phyloP scores from a whole-genome alignment of 2,329 filamentous ascomycete genomes.

The Colletotrichum musicola region DNA sequence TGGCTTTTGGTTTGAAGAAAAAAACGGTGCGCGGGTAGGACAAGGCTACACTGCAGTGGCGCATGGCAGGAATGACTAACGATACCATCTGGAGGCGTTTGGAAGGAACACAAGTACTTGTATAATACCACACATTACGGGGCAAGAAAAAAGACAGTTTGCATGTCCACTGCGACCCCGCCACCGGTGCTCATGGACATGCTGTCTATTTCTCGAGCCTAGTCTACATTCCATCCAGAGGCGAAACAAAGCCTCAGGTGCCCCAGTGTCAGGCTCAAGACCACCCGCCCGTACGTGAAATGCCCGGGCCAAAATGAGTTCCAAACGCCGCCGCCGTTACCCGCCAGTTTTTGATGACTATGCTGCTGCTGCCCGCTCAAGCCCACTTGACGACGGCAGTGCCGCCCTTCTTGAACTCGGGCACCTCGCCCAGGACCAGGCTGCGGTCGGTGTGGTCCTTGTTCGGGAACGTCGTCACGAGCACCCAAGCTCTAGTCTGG shows the following conservation, averaged over 20 bases:
- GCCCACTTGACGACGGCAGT: constrained; percentile 74
- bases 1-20: constrained; percentile 1
- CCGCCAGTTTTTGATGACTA: constrained; percentile 9
- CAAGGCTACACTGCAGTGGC: constrained; percentile 12
- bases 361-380: constrained; percentile 8
- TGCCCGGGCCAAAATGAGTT: constrained; percentile 16
- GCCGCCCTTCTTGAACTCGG: constrained; percentile 75
- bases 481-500: constrained; percentile 73
- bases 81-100: constrained; percentile 39
- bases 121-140: background rate
- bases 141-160: background rate
- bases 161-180: background rate
- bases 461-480: constrained; percentile 86
- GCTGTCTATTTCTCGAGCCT: constrained; percentile 29
- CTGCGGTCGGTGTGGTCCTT: constrained; percentile 81
- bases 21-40: background rate
- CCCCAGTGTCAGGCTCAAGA: background rate
- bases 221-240: constrained; percentile 37
- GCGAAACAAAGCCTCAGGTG: constrained; percentile 16
- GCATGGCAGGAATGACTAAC: constrained; percentile 38
- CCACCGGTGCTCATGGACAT: background rate
- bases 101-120: background rate
- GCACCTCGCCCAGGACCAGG: constrained; percentile 68
- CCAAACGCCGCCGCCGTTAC: constrained; percentile 34
- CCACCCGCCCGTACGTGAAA: background rate